These are phyloP conservation scores for Tricholoma terreum DNA, from an alignment of 768 basidiomycete genomes.

Conservation along the genomic window DNA sequence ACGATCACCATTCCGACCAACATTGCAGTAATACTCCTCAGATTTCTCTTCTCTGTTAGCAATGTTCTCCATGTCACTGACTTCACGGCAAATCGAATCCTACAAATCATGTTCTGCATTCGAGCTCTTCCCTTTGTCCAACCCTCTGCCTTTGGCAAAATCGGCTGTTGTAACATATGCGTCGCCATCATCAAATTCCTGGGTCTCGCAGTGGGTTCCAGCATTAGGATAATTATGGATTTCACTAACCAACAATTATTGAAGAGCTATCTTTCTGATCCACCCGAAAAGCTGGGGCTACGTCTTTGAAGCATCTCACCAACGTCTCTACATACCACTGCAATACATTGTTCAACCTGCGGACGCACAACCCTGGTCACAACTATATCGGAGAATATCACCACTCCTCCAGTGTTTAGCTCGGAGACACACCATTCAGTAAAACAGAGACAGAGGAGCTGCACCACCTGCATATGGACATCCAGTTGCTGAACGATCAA, in stretches of 20 bases:
- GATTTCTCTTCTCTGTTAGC: neutral
- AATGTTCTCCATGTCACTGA: neutral
- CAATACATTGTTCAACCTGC: neutral
- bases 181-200: neutral
- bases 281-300: no score
- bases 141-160: neutral
- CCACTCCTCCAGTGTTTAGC: neutral
- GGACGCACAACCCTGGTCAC: neutral
- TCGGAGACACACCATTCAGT: no score
- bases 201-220: neutral
- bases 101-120: neutral
- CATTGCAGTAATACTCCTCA: neutral
- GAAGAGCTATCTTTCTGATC: neutral
- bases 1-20: neutral
- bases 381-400: neutral
- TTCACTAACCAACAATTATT: neutral
- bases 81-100: neutral
- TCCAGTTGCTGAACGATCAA: conserved; percentile 77
- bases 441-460: neutral
- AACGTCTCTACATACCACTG: no score
- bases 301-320: no score
- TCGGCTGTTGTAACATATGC: neutral
- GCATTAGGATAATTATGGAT: neutral
- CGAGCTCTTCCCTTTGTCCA: neutral
- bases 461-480: conserved; percentile 36